Base-by-base conservation (phyloP, 371 early-diverging fungal species). In the Gilbertella persicaria region DNA sequence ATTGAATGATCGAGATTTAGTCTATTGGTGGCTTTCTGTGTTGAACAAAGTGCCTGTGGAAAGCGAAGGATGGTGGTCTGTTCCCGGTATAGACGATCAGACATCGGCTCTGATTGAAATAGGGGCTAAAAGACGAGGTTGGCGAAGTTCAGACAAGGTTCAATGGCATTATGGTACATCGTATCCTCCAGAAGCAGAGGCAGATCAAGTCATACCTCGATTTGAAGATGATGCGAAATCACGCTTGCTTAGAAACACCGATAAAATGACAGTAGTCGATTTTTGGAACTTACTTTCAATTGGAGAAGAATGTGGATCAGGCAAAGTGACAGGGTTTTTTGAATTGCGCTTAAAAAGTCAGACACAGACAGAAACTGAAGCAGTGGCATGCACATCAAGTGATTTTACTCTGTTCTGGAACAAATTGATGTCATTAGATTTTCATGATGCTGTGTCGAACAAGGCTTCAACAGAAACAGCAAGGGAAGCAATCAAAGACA, bases 171-270 rank as follows among this genome's bases (percentile, higher is more conserved):
- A 85, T 68, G 88, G 89, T 9, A 58, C 72, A 46, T 85, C 88
- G 23, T 80, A 82, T 49, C 25, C 66, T 20, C 48, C 67, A 16
- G 50, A 69, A 24, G 73, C 72, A 9, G 50, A 67, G 24, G 74
- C 83, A 35, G 41, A 58, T 25, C 55, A 71, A 50, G 81, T 81
- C 5, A 79, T 94, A 23, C 87, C 91, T 28, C 79, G 71, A 49
- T 93, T 92, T 58, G 86, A 88, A 0, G 95, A 94, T 58, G 94
- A 94, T 57, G 82, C 91, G 2, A 89, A 87, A 37, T 71, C 86
- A 5, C 84, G 92, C 9, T 67, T 87, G 19, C 51, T 74, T 56
- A 62, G 3, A 52, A 55, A 4, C n/a, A n/a, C n/a, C n/a, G 64
- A 73, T 0, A 44, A 60, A 0, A 76, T 81, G 38, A 73, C 80